A percentile compares a stretch with the other conserved stretches of the same genome.
phyloP scores from a whole-genome alignment of 2,329 filamentous ascomycete genomes.

The Fusarium ambrosium region DNA sequence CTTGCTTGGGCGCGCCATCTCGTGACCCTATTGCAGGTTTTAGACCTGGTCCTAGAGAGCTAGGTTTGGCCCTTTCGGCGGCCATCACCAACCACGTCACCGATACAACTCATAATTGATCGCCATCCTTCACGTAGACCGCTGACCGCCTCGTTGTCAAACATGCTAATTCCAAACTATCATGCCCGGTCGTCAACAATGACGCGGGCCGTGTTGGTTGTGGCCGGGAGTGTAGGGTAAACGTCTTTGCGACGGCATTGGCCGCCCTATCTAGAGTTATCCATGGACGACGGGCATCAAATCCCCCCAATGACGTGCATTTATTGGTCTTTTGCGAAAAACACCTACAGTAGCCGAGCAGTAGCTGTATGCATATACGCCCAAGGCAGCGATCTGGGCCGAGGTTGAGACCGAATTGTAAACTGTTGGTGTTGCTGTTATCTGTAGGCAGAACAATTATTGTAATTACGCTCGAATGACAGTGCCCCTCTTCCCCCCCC shows the following conservation, averaged over 20 bases:
- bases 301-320: background rate
- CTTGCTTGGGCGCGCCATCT: constrained; percentile 29
- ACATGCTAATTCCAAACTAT: constrained; percentile 4
- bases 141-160: constrained; percentile 32
- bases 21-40: constrained; percentile 37
- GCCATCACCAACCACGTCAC: constrained; percentile 26
- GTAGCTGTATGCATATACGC: constrained; percentile 5
- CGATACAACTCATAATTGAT: constrained; percentile 19
- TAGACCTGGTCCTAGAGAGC: constrained; percentile 9
- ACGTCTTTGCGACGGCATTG: background rate
- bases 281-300: background rate
- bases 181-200: background rate
- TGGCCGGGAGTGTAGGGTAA: constrained; percentile 1
- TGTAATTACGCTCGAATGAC: background rate
- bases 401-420: background rate
- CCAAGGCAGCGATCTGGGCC: background rate
- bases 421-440: constrained; percentile 2
- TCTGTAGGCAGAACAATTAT: constrained; percentile 1
- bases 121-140: constrained; percentile 15
- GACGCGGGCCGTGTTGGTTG: background rate
- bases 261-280: background rate
- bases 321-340: constrained; percentile 9
- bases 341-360: constrained; percentile 27
- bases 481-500: constrained; percentile 15
- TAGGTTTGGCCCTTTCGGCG: constrained; percentile 6